Base-by-base conservation (phyloP, 768 basidiomycete species). In the Trichaptum fuscoviolaceum region DNA sequence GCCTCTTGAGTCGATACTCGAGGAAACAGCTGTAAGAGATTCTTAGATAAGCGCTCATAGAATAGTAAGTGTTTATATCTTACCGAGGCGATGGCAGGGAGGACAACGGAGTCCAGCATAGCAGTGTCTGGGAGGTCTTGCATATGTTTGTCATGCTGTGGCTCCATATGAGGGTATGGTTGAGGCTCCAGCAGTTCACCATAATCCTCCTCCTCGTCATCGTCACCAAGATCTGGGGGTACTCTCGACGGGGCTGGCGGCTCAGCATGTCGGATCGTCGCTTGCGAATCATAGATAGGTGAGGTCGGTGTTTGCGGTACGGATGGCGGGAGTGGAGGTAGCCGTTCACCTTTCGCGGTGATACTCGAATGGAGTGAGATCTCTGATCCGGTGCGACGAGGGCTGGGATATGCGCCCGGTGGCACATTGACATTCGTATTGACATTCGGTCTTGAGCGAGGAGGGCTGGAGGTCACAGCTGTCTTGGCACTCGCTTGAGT, bases 61-160 rank as follows among this genome's bases (percentile, higher is more conserved):
- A n/a, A 57, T 61, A 12, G 57, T n/a, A 42, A 66, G 30, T 3
- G 30, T 30, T 52, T 64, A 62, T 24, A 1, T 80, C 90, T 76
- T 70, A 98, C 96, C 68, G 93, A 96, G 58, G 95, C 93, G 71
- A 99, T 89, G n/a, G 95, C 95, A 25, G 97, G 97, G 30, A 98
- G 79, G 63, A 98, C 89, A 34, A 99, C 96, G 2, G 94, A 94
- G 72, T 97, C 95, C 42, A 99, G 81, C 89, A 99, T 96, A n/a
- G 92, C 89, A 27, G 91, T 91, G 73, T 93, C 91, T 5, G 90
- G 87, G 58, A 91, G 67, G 60, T 79, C 77, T 76, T 24, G 86
- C 86, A 52, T 87, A 59, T 82, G 81, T 18, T 81, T 77, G 26
- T 81, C 79, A 63, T 71, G 73, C 24, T 42, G 24, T 57, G 60